Evolutionary conservation across 164 flowering plant genomes (phyloP), one percentile per base, ranked within the genome.

Genomic region (Macadamia integrifolia): DNA sequence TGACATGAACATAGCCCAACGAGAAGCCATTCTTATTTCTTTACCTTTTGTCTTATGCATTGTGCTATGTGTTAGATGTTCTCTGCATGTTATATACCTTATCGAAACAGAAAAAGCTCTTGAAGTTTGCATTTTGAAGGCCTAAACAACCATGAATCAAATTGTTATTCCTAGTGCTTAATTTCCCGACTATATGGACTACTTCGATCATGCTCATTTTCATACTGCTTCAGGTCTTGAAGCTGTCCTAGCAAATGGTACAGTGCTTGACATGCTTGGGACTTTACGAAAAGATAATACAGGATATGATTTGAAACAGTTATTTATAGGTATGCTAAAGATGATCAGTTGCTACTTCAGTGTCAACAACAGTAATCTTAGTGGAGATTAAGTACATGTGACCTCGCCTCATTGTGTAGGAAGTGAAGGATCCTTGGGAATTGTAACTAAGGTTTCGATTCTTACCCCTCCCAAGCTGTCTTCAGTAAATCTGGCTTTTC

Each of bases 401-500:
- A 62, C 62, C 48, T 3, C 69, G 30, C 49, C 49, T 68, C 50
- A 52, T 66, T 74, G 32, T 75, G 66, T 75, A 94, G 99, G 99
- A 66, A 89, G 99, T 86, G 99, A 94, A 83, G 99, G 99, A 64
- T 86, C 99, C 30, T 75, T 92, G 75, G 99, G 99, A 31, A 82
- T 94, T 76, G 80, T 92, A 55, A 92, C 98, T 57, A 94, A 89
- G 78, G 88, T 94, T 69, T 89, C 99, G 44, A 85, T 94, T 73
- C 93, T 92, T 66, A 87, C 97, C 10, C 98, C 97, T 62, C 86
- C 87, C 55, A 88, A 85, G 82, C 79, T 92, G 65, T 79, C 93
- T 65, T 87, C 99, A 18, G 84, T 81, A 30, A 92, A 92, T 76
- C 46, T 92, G 66, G 97, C 99, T 66, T 90, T 94, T 76, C 88